Evolutionary conservation across 768 basidiomycete species (phyloP).

Genomic region (Psilocybe cubensis): DNA sequence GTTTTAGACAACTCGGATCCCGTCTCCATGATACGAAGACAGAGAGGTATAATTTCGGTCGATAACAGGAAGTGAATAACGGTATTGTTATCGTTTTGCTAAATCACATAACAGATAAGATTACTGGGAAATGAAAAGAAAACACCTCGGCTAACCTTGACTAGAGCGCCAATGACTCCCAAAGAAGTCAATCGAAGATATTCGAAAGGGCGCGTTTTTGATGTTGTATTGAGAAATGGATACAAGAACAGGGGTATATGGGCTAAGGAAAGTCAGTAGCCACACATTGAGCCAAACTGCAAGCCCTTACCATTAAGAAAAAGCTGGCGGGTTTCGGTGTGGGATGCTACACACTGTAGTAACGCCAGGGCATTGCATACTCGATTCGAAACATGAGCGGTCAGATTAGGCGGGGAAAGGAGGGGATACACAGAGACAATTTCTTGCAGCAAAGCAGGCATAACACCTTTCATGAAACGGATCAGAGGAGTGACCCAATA

Average conservation of each 20-base stretch:
- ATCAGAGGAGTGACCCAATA: neutral
- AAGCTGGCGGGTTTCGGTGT: slow-evolving; percentile 92
- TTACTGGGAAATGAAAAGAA: neutral
- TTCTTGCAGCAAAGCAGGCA: slow-evolving; percentile 96
- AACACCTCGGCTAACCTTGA: slow-evolving; percentile 69
- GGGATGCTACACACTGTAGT: slow-evolving; percentile 97
- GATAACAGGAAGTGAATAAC: slow-evolving; percentile 99
- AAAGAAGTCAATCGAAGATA: slow-evolving; percentile 98
- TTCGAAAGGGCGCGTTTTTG: slow-evolving; percentile 99
- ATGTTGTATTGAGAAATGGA: slow-evolving; percentile 98
- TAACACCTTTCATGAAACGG: slow-evolving; percentile 66
- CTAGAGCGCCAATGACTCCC: slow-evolving; percentile 98
- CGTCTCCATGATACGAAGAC: slow-evolving; percentile 99
- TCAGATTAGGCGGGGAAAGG: slow-evolving; percentile 92
- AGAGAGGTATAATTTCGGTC: slow-evolving; percentile 99
- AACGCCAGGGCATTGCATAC: slow-evolving; percentile 99
- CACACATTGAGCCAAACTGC: neutral
- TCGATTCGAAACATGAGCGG: slow-evolving; percentile 96
- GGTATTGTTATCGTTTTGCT: slow-evolving; percentile 99
- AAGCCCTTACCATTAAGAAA: slow-evolving; percentile 82
- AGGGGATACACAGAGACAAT: slow-evolving; percentile 98
- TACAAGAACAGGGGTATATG: slow-evolving; percentile 99
- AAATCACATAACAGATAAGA: neutral
- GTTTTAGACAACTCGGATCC: slow-evolving; percentile 98
- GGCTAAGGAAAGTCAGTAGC: slow-evolving; percentile 57